Evolutionary conservation across 2,329 filamentous ascomycete species (phyloP).

Genomic region (Neofusicoccum umdonicola): DNA sequence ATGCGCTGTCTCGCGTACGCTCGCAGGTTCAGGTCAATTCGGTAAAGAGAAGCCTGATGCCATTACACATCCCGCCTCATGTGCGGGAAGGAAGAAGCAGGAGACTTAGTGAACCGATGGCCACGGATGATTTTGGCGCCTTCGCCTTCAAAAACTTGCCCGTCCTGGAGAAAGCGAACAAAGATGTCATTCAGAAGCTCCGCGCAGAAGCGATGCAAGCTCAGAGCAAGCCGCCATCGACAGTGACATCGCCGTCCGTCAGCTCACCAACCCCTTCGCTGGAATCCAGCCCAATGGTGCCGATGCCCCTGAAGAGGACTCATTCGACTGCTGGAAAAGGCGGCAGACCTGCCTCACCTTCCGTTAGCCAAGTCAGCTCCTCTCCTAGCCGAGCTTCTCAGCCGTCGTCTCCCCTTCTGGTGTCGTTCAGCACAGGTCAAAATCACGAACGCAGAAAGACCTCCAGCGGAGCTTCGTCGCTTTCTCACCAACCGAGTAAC

Average conservation of each 20-base stretch:
- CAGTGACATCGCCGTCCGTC: slow-evolving; percentile 41
- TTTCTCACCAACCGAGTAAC: slow-evolving; percentile 73
- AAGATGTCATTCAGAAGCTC: slow-evolving; percentile 96
- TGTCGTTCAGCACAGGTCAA: slow-evolving; percentile 88
- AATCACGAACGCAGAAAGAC: slow-evolving; percentile 84
- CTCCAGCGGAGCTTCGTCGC: slow-evolving; percentile 80
- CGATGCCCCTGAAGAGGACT: slow-evolving; percentile 76
- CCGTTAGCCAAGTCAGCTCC: slow-evolving; percentile 74
- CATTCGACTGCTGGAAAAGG: slow-evolving; percentile 75
- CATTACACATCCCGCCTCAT: slow-evolving; percentile 92
- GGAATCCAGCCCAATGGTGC: slow-evolving; percentile 80
- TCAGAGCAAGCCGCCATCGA: slow-evolving; percentile 51
- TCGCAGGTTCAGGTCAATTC: slow-evolving; percentile 78
- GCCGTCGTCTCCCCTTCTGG: slow-evolving; percentile 85
- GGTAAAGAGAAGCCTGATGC: slow-evolving; percentile 89
- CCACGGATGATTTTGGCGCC: slow-evolving; percentile 88
- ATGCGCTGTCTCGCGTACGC: slow-evolving; percentile 85
- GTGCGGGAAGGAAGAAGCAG: slow-evolving; percentile 87
- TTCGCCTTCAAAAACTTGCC: slow-evolving; percentile 98
- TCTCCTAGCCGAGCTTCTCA: slow-evolving; percentile 85
- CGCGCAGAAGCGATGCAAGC: slow-evolving; percentile 83
- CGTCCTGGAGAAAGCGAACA: slow-evolving; percentile 96
- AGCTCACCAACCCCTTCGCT: slow-evolving; percentile 63
- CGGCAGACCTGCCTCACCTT: slow-evolving; percentile 77
- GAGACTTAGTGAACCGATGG: slow-evolving; percentile 84